Evolutionary conservation across 768 basidiomycete species (phyloP).

Genomic region (Amanita rimosa): DNA sequence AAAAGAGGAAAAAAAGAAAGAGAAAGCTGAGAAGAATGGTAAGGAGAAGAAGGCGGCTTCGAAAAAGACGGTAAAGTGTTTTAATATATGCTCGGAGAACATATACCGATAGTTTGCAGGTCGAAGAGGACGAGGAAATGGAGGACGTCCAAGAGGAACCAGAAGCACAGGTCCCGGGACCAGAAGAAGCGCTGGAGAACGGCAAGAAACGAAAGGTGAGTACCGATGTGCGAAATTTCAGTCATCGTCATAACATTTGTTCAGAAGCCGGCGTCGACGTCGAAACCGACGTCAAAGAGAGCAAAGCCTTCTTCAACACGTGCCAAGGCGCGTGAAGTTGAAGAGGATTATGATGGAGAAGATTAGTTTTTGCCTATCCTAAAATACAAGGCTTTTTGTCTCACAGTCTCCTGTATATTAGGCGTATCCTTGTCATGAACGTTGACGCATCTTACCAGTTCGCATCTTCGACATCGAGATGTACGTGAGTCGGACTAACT

Average conservation of each 20-base stretch:
- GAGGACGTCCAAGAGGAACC: slow-evolving; percentile 26
- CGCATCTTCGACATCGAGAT: too few relatives aligned
- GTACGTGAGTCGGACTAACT: too few relatives aligned
- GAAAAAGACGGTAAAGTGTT: slow-evolving; percentile 11
- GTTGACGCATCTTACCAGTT: too few relatives aligned
- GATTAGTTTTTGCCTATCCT: neutral
- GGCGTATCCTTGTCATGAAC: neutral
- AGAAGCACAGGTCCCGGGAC: slow-evolving; percentile 26
- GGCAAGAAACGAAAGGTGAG: slow-evolving; percentile 66
- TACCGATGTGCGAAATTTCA: slow-evolving; percentile 2
- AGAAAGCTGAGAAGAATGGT: slow-evolving; percentile 7
- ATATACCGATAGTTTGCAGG: slow-evolving; percentile 17
- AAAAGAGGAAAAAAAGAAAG: slow-evolving; percentile 21
- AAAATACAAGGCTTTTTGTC: neutral
- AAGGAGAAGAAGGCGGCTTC: slow-evolving; percentile 12
- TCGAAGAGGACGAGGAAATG: slow-evolving; percentile 25
- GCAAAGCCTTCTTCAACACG: slow-evolving; percentile 26
- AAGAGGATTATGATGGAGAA: slow-evolving; percentile 22
- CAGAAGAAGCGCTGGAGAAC: slow-evolving; percentile 35
- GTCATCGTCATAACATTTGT: neutral
- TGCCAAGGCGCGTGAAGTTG: slow-evolving; percentile 37
- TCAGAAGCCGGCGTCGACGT: slow-evolving; percentile 31
- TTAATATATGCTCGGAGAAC: neutral
- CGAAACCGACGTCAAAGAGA: slow-evolving; percentile 39
- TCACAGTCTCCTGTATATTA: neutral